Evolutionary conservation across 768 basidiomycete genomes (phyloP).

Genomic region (Trametes sanguinea): DNA sequence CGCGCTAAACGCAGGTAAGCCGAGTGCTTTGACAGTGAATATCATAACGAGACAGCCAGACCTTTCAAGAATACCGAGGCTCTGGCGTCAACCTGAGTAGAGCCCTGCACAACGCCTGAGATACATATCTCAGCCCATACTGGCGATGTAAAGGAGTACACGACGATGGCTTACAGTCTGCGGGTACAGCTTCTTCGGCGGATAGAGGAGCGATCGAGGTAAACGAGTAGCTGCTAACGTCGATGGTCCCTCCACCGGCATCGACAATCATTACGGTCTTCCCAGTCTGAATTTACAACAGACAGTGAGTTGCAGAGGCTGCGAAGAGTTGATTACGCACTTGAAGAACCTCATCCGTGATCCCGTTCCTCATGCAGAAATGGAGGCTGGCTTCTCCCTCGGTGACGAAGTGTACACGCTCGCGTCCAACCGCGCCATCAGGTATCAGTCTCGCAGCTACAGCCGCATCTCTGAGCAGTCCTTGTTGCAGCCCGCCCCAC

Average conservation of each 20-base stretch:
- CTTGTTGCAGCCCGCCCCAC: constrained; percentile 64
- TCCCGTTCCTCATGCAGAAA: constrained; percentile 52
- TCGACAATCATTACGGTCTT: constrained; percentile 49
- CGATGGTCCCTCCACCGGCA: constrained; percentile 50
- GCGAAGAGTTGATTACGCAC: constrained; percentile 22
- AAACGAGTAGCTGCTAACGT: constrained; percentile 41
- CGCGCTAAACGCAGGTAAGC: constrained; percentile 25
- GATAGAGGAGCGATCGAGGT: constrained; percentile 5
- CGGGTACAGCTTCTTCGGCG: constrained; percentile 41
- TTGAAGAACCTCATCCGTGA: constrained; percentile 41
- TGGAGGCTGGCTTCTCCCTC: constrained; percentile 67
- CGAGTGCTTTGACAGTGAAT: background rate
- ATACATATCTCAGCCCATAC: background rate
- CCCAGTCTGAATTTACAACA: constrained; percentile 21
- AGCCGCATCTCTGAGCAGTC: constrained; percentile 55
- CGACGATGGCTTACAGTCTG: constrained; percentile 34
- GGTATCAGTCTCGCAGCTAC: constrained; percentile 52
- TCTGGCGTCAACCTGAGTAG: constrained; percentile 41
- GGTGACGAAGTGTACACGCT: constrained; percentile 56
- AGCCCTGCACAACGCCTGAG: constrained; percentile 44
- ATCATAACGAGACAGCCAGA: constrained; percentile 13
- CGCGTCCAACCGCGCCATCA: constrained; percentile 39
- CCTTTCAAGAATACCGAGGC: constrained; percentile 38
- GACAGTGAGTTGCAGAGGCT: too few relatives aligned
- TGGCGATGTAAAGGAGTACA: background rate